These are phyloP conservation scores for Musa balbisiana DNA, from an alignment of 202 grass and related monocot species.

Conservation along the genomic window DNA sequence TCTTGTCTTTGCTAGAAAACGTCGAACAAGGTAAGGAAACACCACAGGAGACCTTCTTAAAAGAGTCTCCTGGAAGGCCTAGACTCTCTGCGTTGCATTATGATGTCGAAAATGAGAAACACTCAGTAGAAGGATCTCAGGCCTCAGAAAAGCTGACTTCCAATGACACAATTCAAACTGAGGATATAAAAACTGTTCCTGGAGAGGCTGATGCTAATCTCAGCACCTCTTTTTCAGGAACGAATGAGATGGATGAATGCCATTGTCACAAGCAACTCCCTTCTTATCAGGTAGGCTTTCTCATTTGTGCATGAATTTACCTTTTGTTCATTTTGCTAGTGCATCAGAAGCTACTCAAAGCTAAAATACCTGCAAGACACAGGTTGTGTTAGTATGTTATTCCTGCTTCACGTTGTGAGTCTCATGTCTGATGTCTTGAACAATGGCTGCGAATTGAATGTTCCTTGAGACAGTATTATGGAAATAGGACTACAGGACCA, in stretches of 20 bases:
- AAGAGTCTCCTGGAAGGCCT: slow-evolving; percentile 31
- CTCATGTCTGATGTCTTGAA: no score
- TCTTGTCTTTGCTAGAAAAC: slow-evolving; percentile 45
- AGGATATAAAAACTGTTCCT: background rate
- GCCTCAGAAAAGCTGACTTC: background rate
- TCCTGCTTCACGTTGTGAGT: no score
- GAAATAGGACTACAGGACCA: no score
- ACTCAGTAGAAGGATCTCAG: slow-evolving; percentile 13
- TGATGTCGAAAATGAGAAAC: slow-evolving; percentile 27
- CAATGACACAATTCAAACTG: background rate
- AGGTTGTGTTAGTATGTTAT: no score
- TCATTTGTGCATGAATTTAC: background rate
- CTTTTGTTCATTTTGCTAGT: no score
- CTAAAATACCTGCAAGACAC: no score
- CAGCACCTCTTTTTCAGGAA: background rate
- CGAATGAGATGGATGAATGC: background rate
- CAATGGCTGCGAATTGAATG: no score
- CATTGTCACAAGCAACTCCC: slow-evolving; percentile 1
- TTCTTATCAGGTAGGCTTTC: slow-evolving; percentile 31
- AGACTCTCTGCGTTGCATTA: slow-evolving; percentile 33
- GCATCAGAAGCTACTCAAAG: no score
- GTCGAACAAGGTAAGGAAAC: slow-evolving; percentile 29
- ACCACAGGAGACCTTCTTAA: slow-evolving; percentile 31
- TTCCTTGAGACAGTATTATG: no score
- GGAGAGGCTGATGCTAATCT: slow-evolving; percentile 12